Base-by-base conservation (phyloP, 768 basidiomycete species). In the Strobilomyces confusus region DNA sequence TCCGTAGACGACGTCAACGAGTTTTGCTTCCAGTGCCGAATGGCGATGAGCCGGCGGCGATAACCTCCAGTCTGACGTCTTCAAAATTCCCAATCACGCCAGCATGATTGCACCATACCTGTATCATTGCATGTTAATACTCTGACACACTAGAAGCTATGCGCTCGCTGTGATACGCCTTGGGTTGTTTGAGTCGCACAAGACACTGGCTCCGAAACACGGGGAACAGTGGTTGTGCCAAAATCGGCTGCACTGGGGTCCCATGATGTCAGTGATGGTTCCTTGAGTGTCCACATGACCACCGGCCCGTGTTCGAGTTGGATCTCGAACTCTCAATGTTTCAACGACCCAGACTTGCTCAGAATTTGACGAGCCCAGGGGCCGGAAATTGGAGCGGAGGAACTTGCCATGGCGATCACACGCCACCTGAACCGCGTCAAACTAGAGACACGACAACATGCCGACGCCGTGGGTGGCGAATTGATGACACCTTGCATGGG, bases 1-100 rank as follows among this genome's bases (percentile, higher is more conserved):
- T 81, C 84, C 62, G 67, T 87, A 54, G 87, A 89, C 70, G 74
- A 73, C 38, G 85, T 88, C 60, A 79, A 88, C 61, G 85, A 89
- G 48, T 83, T 74, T 54, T 90, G 87, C 66, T 83, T 78, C 61
- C 79, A 80, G 43, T 90, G 87, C 67, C 80, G 82, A 34, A 79
- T 83, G 52, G 84, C 86, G 11, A 75, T 75, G 41, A 72, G 69
- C 26, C 72, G 72, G 17, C 66, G 63, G 44, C 64, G 49, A 22
- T 57, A 52, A 69, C 38, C 15, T 44, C 51, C 13, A 29, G 30
- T 36, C 19, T 48, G 38, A 29, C 34, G 33, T 30, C 52, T 48
- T 45, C 41, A 49, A 41, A 20, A 11, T 11, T 40, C 5, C 32
- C 46, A 37, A 48, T 44, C 30, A 38, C 49, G 64, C 57, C 52